Conservation (phyloP, 257 asterid genomes). For the Capsicum rhomboideum region DNA sequence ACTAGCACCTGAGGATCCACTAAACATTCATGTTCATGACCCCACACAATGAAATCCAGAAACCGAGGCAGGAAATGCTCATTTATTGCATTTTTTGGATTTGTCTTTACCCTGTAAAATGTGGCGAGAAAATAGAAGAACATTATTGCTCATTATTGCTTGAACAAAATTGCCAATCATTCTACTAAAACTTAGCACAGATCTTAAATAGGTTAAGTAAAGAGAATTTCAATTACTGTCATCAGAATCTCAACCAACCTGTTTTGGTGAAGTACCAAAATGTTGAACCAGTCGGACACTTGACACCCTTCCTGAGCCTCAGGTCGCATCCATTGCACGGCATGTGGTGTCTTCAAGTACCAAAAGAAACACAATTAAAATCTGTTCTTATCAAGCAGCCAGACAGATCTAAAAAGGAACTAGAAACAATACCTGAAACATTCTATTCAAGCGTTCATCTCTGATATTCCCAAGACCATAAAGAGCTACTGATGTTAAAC, state of each 20-base stretch:
- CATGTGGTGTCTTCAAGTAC: conserved; percentile 81
- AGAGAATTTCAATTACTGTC: neutral
- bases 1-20: conserved; percentile 86
- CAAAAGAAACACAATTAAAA: conserved; percentile 9
- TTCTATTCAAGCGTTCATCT: conserved; percentile 95
- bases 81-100: conserved; percentile 96
- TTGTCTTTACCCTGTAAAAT: conserved; percentile 74
- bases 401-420: neutral
- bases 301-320: conserved; percentile 74
- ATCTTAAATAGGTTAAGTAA: neutral
- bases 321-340: conserved; percentile 99
- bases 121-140: conserved; percentile 4
- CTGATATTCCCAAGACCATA: conserved; percentile 98
- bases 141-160: conserved; percentile 5
- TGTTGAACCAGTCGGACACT: conserved; percentile 96
- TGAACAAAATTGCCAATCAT: neutral
- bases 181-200: neutral
- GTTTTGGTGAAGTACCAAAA: conserved; percentile 89
- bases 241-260: conserved; percentile 34
- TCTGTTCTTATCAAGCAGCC: neutral
- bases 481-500: conserved; percentile 91
- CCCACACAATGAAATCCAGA: conserved; percentile 96
- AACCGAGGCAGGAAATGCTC: conserved; percentile 96
- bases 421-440: conserved; percentile 70
- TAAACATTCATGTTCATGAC: conserved; percentile 99